Base-by-base conservation (phyloP, 2,329 filamentous ascomycete genomes). In the Aureobasidium lini region DNA sequence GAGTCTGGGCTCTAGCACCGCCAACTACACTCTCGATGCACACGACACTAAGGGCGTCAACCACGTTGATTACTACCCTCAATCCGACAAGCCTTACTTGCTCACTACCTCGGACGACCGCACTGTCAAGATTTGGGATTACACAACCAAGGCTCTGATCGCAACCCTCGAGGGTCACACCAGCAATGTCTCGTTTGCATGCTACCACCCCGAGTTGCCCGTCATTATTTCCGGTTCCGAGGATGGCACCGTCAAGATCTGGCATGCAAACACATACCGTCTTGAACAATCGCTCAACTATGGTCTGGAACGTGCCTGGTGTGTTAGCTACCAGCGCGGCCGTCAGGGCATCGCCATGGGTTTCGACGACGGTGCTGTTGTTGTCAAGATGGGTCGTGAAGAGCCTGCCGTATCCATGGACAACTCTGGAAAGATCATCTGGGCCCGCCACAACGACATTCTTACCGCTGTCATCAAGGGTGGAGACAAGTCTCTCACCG, bases 381-480 rank as follows among this genome's bases (percentile, higher is more conserved):
- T 99, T 46, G 89, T 99, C 60, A 97, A 96, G 76, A 92, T 99
- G 80, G 94, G 94, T 66, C 85, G 94, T 63, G 94, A 99, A 74
- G 93, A 97, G 76, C 94, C 94, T 1, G 94, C 94, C 32, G 93
- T 97, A 16, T 96, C 91, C 11, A 99, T 99, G 94, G 94, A 99
- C 69, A 80, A 84, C 32, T 95, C 90, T 42, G 94, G 94, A 72
- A 99, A 99, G 79, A 81, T 99, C 62, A 91, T 99, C 64, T 97
- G 90, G 89, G 92, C 94, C 32, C 86, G 88, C 67, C 93, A 97
- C 73, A 96, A 91, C 69, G 94, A 99, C 71, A 92, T 97, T 36
- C 84, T 96, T 16, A 95, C 92, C 1, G 87, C 93, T 9, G 91
- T 96, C 59, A 96, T 99, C 77, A 97, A 96, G 77, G 89, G 89